phyloP scores from a whole-genome alignment of 2,329 filamentous ascomycete species.

The Knoxdaviesia proteae region DNA sequence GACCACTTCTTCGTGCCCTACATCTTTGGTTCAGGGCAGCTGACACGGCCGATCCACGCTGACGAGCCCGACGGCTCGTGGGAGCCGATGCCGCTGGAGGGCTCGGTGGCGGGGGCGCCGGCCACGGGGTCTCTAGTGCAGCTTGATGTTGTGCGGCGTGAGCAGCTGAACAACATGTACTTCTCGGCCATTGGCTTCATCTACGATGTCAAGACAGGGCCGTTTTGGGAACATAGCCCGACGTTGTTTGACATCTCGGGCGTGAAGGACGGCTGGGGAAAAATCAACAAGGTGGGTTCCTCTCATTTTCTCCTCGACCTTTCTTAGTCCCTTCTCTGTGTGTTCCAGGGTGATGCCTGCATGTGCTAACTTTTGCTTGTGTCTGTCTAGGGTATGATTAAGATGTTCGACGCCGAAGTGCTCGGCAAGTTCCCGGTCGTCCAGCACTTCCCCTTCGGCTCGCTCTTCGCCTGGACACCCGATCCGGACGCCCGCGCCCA shows the following conservation, averaged over 20 bases:
- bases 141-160: conserved; percentile 37
- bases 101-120: conserved; percentile 52
- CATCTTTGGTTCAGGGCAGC: conserved; percentile 83
- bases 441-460: conserved; percentile 81
- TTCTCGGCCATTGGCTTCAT: conserved; percentile 95
- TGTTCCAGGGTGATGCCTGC: background rate
- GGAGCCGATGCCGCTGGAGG: conserved; percentile 52
- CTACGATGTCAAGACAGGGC: conserved; percentile 85
- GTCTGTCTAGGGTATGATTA: conserved; percentile 70
- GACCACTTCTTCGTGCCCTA: conserved; percentile 91
- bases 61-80: conserved; percentile 14
- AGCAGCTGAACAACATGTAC: conserved; percentile 60
- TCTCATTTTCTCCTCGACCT: background rate
- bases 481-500: conserved; percentile 38
- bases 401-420: conserved; percentile 97
- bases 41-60: conserved; percentile 52
- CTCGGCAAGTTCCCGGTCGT: conserved; percentile 93
- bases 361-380: background rate
- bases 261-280: conserved; percentile 83
- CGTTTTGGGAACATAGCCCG: conserved; percentile 93
- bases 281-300: conserved; percentile 54
- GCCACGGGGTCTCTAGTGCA: conserved; percentile 51
- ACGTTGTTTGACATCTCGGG: conserved; percentile 90
- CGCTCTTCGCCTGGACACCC: conserved; percentile 55
- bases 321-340: background rate